Evolutionary conservation across 805 yeast species (phyloP).

Genomic region (Priceomyces castillae): DNA sequence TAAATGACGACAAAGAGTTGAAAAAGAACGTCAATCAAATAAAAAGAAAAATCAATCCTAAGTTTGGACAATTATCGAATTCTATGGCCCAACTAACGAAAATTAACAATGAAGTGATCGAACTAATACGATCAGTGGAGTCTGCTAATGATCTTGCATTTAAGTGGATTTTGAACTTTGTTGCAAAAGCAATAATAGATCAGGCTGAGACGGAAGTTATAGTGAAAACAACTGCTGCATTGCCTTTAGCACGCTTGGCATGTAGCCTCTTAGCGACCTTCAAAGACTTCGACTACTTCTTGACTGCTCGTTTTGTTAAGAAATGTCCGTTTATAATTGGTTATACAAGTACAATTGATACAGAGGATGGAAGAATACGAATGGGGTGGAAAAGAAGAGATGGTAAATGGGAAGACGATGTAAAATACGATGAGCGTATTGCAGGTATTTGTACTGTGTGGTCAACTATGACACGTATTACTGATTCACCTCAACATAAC

Average conservation of each 20-base stretch:
- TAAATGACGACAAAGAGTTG: slow-evolving; percentile 47
- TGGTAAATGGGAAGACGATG: slow-evolving; percentile 57
- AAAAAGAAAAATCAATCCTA: slow-evolving; percentile 79
- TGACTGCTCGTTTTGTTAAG: slow-evolving; percentile 81
- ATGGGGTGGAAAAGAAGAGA: slow-evolving; percentile 85
- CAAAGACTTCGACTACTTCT: slow-evolving; percentile 51
- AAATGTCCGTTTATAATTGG: slow-evolving; percentile 91
- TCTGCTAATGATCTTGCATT: slow-evolving; percentile 48
- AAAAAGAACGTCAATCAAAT: slow-evolving; percentile 56
- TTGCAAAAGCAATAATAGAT: slow-evolving; percentile 79
- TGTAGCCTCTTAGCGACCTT: slow-evolving; percentile 47
- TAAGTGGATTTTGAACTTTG: slow-evolving; percentile 74
- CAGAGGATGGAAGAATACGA: slow-evolving; percentile 73
- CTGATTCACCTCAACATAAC: slow-evolving; percentile 12
- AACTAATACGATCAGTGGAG: slow-evolving; percentile 48
- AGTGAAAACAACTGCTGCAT: slow-evolving; percentile 71
- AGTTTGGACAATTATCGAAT: slow-evolving; percentile 87
- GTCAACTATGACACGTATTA: slow-evolving; percentile 62
- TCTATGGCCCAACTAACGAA: slow-evolving; percentile 56
- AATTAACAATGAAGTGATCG: slow-evolving; percentile 50
- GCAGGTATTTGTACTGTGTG: slow-evolving; percentile 83
- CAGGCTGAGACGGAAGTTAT: slow-evolving; percentile 93
- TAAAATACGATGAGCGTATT: slow-evolving; percentile 78
- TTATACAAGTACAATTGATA: slow-evolving; percentile 66
- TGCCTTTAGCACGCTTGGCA: slow-evolving; percentile 74